phyloP scores from a whole-genome alignment of 306 rosid genomes.

The Cicer cuneatum region DNA sequence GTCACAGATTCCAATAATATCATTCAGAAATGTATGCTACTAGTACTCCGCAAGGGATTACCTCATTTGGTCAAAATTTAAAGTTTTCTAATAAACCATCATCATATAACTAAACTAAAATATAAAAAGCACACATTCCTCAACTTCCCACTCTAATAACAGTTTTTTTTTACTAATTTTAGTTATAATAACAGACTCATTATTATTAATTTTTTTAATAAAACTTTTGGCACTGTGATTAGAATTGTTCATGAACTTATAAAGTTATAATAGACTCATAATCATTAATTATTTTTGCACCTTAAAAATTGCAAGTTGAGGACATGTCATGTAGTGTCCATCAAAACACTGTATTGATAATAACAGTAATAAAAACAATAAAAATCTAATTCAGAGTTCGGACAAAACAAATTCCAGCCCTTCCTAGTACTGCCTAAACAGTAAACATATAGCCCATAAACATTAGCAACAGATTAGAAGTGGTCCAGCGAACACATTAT shows the following conservation, averaged over 20 bases:
- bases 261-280: neutral
- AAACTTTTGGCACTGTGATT: neutral
- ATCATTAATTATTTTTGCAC: neutral
- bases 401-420: constrained; percentile 30
- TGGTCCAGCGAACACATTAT: constrained; percentile 21
- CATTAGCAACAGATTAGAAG: constrained; percentile 19
- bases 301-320: neutral
- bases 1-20: constrained; percentile 38
- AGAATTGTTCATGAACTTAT: constrained; percentile 23
- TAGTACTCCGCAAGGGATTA: constrained; percentile 6
- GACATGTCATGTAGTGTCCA: neutral
- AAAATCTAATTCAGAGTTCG: constrained; percentile 17
- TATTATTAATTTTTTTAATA: neutral
- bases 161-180: neutral
- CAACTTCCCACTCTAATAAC: constrained; percentile 24
- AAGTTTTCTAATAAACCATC: neutral
- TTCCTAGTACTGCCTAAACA: neutral
- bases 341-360: constrained; percentile 10
- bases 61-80: constrained; percentile 2
- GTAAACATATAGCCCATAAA: constrained; percentile 25
- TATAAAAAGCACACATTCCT: constrained; percentile 9
- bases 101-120: constrained; percentile 20
- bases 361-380: constrained; percentile 35
- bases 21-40: constrained; percentile 7
- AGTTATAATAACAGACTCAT: neutral